Evolutionary conservation across 2,329 filamentous ascomycete genomes (phyloP), one percentile per base, ranked within the genome.

Genomic region (Zymoseptoria crescenta): DNA sequence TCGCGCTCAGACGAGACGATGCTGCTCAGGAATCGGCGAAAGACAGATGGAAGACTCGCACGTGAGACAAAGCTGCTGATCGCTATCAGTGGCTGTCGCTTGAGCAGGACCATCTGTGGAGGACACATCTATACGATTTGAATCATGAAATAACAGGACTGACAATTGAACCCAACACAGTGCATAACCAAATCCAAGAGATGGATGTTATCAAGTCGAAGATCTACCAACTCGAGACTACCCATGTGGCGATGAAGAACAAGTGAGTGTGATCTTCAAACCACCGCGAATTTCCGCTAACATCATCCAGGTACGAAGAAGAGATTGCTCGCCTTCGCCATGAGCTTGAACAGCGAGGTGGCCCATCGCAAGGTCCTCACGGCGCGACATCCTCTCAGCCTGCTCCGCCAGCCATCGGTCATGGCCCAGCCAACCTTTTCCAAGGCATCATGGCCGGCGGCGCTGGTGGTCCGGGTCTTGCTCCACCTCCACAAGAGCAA

Each of bases 201-300:
- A 94, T 97, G 83, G 90, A 96, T 73, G 83, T 96, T 70, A 91
- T 99, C 54, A 83, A 92, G 64, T 88, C 92, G 72, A 96, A 96
- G 76, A 90, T 99, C 61, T 96, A 91, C 71, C 85, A 89, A 68
- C 85, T 99, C 74, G 94, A 99, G 75, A 91, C 95, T 73, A 85
- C 87, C 54, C 94, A 97, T 71, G 82, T 93, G 69, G 85, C 84
- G 56, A 85, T 96, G 71, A 97, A 97, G 80, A 83, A 87, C 75
- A 96, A 96, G 93, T 97, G 80, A 73, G 87, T 77, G 10, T 49
- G 24, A 30, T 20, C 4, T 52, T 49, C 24, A 7, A 4, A 9
- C 16, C 5, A 51, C 8, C 41, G 4, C n/a, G 6, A 28, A 45
- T 1, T 13, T 2, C 54, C 28, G 49, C 66, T 72, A 54, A 73